These are phyloP conservation scores for Penicillium fimorum DNA, from an alignment of 495 filamentous ascomycete species.

Conservation along the genomic window DNA sequence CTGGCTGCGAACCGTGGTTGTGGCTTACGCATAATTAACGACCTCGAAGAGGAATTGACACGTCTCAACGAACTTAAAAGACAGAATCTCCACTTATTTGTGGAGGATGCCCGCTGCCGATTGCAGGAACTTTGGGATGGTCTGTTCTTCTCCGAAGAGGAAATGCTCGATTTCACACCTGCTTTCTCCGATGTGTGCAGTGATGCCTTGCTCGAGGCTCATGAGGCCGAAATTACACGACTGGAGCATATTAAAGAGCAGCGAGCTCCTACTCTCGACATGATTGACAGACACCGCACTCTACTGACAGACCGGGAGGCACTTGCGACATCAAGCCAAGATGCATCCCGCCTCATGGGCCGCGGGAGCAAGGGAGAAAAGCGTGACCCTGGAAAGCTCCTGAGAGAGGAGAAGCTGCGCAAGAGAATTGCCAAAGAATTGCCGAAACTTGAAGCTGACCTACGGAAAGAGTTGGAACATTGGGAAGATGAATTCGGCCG, in stretches of 20 bases:
- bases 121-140: slow-evolving; percentile 93
- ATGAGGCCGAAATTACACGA: slow-evolving; percentile 83
- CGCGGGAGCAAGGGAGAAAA: slow-evolving; percentile 86
- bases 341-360: slow-evolving; percentile 87
- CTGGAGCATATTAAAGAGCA: slow-evolving; percentile 83
- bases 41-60: slow-evolving; percentile 85
- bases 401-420: slow-evolving; percentile 97
- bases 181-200: slow-evolving; percentile 80
- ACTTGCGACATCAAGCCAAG: slow-evolving; percentile 81
- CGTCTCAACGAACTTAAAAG: slow-evolving; percentile 88
- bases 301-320: slow-evolving; percentile 87
- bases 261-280: slow-evolving; percentile 74
- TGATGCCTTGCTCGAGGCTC: slow-evolving; percentile 83
- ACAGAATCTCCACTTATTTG: slow-evolving; percentile 91
- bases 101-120: slow-evolving; percentile 86
- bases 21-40: slow-evolving; percentile 83
- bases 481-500: slow-evolving; percentile 95
- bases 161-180: slow-evolving; percentile 96
- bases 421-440: slow-evolving; percentile 95
- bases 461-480: slow-evolving; percentile 74
- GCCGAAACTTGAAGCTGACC: slow-evolving; percentile 81
- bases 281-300: slow-evolving; percentile 79
- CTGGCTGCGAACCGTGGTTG: slow-evolving; percentile 70
- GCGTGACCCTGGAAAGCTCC: slow-evolving; percentile 89
- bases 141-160: slow-evolving; percentile 92